Base-by-base conservation (phyloP, 108 stramenopile species). In the Cyclotella kingstonii region DNA sequence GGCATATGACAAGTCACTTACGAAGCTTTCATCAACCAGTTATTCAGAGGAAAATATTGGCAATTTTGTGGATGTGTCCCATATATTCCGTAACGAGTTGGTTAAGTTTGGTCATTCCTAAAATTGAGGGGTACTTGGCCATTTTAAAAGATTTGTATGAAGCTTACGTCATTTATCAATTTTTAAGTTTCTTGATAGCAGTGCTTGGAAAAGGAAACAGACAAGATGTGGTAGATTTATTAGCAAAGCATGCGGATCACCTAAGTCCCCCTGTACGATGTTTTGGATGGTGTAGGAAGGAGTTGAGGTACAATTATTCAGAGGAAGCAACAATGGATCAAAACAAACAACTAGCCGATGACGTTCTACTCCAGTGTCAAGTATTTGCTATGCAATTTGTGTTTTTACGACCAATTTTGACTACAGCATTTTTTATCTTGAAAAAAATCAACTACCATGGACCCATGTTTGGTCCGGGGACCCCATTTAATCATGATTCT, bases 51-150 rank as follows among this genome's bases (percentile, higher is more conserved):
- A 90, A 91, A 60, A 87, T 96, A 48, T 60, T 92, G 35, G 95
- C 95, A 15, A 94, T 96, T 65, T 60, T 96, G 0, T 96, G 93
- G 93, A 96, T 96, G 95, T 84, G 80, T 34, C 89, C 89, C 29
- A 82, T 88, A 12, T 89, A 94, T 41, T 62, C 82, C 42, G 54
- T 89, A 29, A 93, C 93, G 8, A 80, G 78, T 36, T 96, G 93
- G 91, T 77, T 94, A 56, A 83, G 82, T 36, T 46, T 96, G 26
- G 90, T 96, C 1, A 77, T 90, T 47, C 86, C 86, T 0, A 15
- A 46, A 0, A 67, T 80, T 6, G 86, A 94, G 60, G 85, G 81
- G 29, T 93, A 91, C 57, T 66, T 96, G 29, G 84, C 83, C n/a
- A 88, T 94, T 25, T 31, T 96, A 19, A 92, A 93, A 54, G 95